These are phyloP conservation scores for Microcos paniculata DNA, from an alignment of 345 rosid genomes.

Conservation along the genomic window DNA sequence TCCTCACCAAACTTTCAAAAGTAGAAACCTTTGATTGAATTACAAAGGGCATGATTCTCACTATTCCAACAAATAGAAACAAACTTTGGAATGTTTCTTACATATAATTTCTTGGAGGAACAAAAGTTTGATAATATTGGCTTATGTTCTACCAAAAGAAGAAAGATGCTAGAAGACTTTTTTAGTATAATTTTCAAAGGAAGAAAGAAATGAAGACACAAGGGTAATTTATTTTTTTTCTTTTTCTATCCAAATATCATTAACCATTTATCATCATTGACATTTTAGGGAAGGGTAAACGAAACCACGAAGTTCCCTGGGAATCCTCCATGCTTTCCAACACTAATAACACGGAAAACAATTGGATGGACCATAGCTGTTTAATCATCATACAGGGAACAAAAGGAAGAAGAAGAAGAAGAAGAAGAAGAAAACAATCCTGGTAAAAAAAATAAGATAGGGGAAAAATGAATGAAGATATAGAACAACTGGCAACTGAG, in stretches of 20 bases:
- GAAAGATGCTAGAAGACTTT: too few relatives aligned
- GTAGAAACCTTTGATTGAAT: too few relatives aligned
- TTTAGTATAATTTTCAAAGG: background rate
- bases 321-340: conserved; percentile 35
- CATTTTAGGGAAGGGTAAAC: background rate
- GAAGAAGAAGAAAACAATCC: background rate
- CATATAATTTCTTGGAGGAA: too few relatives aligned
- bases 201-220: background rate
- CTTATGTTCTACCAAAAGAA: too few relatives aligned
- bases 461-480: conserved; percentile 32
- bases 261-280: background rate
- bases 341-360: conserved; percentile 37
- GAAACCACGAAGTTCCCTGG: background rate
- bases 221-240: background rate
- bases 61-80: too few relatives aligned
- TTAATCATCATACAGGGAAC: conserved; percentile 15
- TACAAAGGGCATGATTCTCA: too few relatives aligned
- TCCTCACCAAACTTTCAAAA: too few relatives aligned
- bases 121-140: too few relatives aligned
- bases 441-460: background rate
- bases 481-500: conserved; percentile 12
- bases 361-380: conserved; percentile 10
- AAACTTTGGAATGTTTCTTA: too few relatives aligned
- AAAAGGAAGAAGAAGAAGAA: background rate
- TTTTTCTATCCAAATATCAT: background rate